Evolutionary conservation across 257 asterid genomes (phyloP).

Genomic region (Plectranthus barbatus): DNA sequence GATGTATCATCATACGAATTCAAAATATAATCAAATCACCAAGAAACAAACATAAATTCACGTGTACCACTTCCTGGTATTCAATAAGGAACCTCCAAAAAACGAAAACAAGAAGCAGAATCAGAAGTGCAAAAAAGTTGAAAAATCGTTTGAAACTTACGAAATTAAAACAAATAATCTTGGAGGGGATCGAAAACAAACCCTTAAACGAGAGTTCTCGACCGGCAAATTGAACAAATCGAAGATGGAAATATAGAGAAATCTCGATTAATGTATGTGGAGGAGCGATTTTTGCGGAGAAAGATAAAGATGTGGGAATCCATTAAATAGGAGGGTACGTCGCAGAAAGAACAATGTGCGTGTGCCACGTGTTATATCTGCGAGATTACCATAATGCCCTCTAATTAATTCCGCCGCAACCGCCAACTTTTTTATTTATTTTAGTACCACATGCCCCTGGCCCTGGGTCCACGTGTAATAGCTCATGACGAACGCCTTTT

Average conservation of each 20-base stretch:
- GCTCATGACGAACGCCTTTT: too few species aligned
- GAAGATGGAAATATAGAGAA: not conserved
- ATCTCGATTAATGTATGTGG: not conserved
- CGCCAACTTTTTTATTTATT: not conserved
- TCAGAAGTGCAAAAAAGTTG: not conserved
- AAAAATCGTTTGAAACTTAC: not conserved
- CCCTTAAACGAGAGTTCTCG: constrained; percentile 9
- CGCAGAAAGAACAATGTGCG: not conserved
- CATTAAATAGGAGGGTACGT: constrained; percentile 10
- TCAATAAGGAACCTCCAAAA: not conserved
- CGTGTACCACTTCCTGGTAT: not conserved
- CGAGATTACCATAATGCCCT: not conserved
- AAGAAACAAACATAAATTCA: not conserved
- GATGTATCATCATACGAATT: not conserved
- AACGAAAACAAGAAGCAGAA: not conserved
- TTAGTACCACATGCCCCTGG: constrained; percentile 10
- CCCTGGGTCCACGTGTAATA: too few species aligned
- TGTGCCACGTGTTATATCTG: not conserved
- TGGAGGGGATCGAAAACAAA: constrained; percentile 11
- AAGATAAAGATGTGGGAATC: not conserved
- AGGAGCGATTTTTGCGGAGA: not conserved
- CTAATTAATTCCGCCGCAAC: constrained; percentile 17
- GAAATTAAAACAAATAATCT: not conserved
- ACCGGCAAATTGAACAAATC: not conserved
- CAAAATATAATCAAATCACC: not conserved